Percentiles rank a stretch among this genome's conserved stretches.
phyloP scores from a whole-genome alignment of 129 eudicot genomes.

The Lactuca sativa region DNA sequence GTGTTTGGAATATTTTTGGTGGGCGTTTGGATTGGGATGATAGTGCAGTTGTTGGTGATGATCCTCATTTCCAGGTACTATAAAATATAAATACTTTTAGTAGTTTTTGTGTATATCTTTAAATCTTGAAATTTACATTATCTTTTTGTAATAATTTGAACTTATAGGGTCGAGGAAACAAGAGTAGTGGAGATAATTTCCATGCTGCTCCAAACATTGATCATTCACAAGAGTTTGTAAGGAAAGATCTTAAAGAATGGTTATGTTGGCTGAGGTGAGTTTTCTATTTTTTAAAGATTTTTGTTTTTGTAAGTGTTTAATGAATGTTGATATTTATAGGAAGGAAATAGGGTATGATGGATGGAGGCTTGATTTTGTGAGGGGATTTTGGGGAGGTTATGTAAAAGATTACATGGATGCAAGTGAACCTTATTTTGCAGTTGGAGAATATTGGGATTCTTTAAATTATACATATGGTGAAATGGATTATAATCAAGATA shows the following conservation, averaged over 20 bases:
- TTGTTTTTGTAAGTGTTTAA: not conserved
- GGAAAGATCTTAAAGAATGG: constrained; percentile 88
- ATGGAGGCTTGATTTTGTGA: constrained; percentile 91
- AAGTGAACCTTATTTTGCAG: constrained; percentile 83
- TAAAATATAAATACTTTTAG: no score
- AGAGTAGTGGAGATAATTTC: constrained; percentile 96
- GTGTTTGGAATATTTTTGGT: constrained; percentile 84
- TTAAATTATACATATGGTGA: constrained; percentile 84
- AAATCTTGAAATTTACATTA: not conserved
- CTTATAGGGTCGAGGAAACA: constrained; percentile 87
- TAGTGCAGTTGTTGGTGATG: constrained; percentile 91
- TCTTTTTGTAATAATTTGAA: not conserved
- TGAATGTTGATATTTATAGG: constrained; percentile 25
- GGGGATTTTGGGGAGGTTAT: constrained; percentile 99
- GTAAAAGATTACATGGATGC: constrained; percentile 93
- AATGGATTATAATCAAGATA: constrained; percentile 95
- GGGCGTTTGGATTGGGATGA: constrained; percentile 97
- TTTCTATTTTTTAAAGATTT: not conserved
- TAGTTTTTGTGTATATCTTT: not conserved
- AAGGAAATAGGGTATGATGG: constrained; percentile 93
- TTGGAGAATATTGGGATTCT: constrained; percentile 98
- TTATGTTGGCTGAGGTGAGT: constrained; percentile 81
- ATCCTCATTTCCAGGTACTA: constrained; percentile 90
- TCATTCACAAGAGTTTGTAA: constrained; percentile 93
- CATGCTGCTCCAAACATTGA: constrained; percentile 99